Evolutionary conservation across 2,329 filamentous ascomycete genomes (phyloP).

Genomic region (Biscogniauxia sp.): DNA sequence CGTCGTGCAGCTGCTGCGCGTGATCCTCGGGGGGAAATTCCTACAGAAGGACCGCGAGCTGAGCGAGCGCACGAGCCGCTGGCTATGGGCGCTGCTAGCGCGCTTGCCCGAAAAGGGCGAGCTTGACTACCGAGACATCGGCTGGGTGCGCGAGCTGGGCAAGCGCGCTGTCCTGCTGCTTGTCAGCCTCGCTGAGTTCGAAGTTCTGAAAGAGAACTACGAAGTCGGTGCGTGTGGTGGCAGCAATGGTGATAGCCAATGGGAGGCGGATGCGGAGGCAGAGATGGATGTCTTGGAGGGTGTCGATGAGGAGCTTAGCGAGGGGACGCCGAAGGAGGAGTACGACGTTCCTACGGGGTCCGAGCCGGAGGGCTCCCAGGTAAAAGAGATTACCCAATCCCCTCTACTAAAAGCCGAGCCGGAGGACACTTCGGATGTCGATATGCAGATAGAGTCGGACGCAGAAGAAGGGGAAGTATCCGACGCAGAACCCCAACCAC

Average conservation of each 20-base stretch:
- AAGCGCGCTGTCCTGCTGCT: conserved; percentile 68
- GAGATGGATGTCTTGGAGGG: conserved; percentile 41
- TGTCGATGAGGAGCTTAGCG: conserved; percentile 43
- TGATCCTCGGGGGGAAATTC: conserved; percentile 64
- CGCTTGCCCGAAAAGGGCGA: conserved; percentile 71
- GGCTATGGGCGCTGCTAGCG: conserved; percentile 83
- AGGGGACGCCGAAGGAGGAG: conserved; percentile 23
- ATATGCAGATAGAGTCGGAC: conserved; percentile 33
- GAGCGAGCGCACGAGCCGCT: conserved; percentile 68
- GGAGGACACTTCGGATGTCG: conserved; percentile 36
- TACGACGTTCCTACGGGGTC: conserved; percentile 30
- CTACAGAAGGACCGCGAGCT: conserved; percentile 59
- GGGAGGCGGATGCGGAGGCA: conserved; percentile 28
- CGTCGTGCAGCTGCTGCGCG: conserved; percentile 63
- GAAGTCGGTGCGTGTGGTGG: conserved; percentile 32
- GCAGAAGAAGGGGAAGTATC: conserved; percentile 39
- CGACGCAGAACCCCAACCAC: conserved; percentile 25
- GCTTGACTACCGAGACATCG: conserved; percentile 72
- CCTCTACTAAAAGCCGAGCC: conserved; percentile 43
- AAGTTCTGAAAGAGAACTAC: conserved; percentile 42
- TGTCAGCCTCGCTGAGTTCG: conserved; percentile 53
- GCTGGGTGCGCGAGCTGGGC: conserved; percentile 73
- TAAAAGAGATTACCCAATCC: conserved; percentile 13
- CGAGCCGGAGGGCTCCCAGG: conserved; percentile 19
- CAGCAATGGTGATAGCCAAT: conserved; percentile 24